Evolutionary conservation across 2,329 filamentous ascomycete species (phyloP).

Genomic region (Tolypocladium tundrense): DNA sequence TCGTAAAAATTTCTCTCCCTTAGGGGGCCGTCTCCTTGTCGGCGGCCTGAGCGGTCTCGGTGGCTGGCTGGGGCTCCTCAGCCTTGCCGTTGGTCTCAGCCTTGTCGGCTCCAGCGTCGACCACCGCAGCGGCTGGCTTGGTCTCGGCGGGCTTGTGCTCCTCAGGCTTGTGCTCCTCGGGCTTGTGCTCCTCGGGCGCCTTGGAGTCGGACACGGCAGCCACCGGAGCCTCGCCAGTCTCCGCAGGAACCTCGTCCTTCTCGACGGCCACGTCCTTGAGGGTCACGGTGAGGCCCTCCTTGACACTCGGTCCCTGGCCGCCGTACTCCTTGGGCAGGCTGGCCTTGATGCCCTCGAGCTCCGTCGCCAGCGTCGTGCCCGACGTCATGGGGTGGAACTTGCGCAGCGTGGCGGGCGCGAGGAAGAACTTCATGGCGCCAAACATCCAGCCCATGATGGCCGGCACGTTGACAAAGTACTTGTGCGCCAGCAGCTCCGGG

Average conservation of each 20-base stretch:
- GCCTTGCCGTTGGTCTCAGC: not conserved
- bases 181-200: slow-evolving; percentile 5
- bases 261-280: slow-evolving; percentile 10
- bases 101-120: not conserved
- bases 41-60: not conserved
- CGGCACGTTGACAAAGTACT: slow-evolving; percentile 95
- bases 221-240: slow-evolving; percentile 5
- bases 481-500: slow-evolving; percentile 73
- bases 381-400: slow-evolving; percentile 73
- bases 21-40: slow-evolving; percentile 4
- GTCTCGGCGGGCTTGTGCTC: not conserved
- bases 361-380: slow-evolving; percentile 56
- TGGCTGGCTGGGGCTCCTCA: not conserved
- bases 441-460: slow-evolving; percentile 85
- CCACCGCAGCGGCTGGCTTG: not conserved
- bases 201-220: slow-evolving; percentile 8
- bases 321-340: slow-evolving; percentile 70
- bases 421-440: slow-evolving; percentile 62
- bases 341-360: slow-evolving; percentile 48
- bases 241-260: not conserved
- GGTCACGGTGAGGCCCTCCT: slow-evolving; percentile 22
- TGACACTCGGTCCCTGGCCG: slow-evolving; percentile 48
- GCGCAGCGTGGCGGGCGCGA: slow-evolving; percentile 62
- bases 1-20: not conserved
- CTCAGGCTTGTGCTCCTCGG: not conserved